phyloP scores from a whole-genome alignment of 768 basidiomycete genomes.

The Serpula lacrymans region DNA sequence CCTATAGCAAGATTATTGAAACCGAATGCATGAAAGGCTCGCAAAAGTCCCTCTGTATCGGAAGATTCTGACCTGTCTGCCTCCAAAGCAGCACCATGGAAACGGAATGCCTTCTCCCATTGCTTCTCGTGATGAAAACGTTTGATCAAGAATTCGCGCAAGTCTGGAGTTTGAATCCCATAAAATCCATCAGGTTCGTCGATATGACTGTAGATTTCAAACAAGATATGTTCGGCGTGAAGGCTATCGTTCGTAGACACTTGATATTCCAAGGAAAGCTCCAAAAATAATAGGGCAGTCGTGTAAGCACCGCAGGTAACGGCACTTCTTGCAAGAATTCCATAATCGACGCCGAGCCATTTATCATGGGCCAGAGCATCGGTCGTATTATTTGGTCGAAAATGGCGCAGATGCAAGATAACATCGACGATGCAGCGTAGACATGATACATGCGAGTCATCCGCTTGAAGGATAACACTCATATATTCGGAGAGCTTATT shows the following conservation, averaged over 20 bases:
- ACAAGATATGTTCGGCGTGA: constrained; percentile 67
- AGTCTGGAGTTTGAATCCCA: constrained; percentile 77
- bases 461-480: constrained; percentile 21
- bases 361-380: constrained; percentile 57
- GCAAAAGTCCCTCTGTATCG: constrained; percentile 63
- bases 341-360: constrained; percentile 80
- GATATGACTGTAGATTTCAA: constrained; percentile 91
- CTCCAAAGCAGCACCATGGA: constrained; percentile 84
- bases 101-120: constrained; percentile 88
- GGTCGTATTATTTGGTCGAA: constrained; percentile 35
- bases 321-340: constrained; percentile 68
- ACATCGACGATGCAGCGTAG: constrained; percentile 64
- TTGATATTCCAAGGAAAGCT: constrained; percentile 61
- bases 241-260: constrained; percentile 22
- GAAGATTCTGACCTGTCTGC: constrained; percentile 40
- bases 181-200: constrained; percentile 99
- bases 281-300: constrained; percentile 86
- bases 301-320: constrained; percentile 81
- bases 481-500: constrained; percentile 20
- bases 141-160: constrained; percentile 76
- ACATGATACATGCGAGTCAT: constrained; percentile 40
- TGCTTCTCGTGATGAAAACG: constrained; percentile 91
- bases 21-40: constrained; percentile 85
- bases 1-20: constrained; percentile 85
- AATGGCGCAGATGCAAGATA: constrained; percentile 77